A percentile compares a stretch with the other conserved stretches of the same genome.
Conservation (phyloP, 164 flowering plant species). For the Stephania cephalantha region DNA sequence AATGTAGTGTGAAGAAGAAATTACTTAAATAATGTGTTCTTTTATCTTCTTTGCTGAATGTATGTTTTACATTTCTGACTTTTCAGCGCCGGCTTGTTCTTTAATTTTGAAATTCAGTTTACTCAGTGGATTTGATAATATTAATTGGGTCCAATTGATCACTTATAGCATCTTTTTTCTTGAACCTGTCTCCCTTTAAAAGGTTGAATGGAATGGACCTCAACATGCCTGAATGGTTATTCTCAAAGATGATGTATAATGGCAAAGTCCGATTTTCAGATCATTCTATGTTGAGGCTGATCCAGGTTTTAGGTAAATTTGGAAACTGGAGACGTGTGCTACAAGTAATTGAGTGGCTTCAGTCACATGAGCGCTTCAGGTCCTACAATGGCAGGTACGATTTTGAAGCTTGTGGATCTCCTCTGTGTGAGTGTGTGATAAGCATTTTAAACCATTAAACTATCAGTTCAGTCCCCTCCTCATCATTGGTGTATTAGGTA, state of each 20-base stretch:
- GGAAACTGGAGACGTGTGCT: conserved; percentile 90
- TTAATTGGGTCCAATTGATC: not conserved
- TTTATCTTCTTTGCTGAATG: too few relatives aligned
- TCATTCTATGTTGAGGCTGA: conserved; percentile 64
- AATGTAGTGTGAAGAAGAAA: too few relatives aligned
- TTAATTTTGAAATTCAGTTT: too few relatives aligned
- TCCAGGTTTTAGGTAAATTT: conserved; percentile 71
- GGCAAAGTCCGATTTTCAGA: conserved; percentile 68
- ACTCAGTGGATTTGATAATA: too few relatives aligned
- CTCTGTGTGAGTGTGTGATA: too few relatives aligned
- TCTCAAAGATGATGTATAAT: conserved; percentile 79
- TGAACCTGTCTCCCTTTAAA: conserved; percentile 28
- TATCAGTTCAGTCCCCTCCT: conserved; percentile 4
- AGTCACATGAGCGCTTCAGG: conserved; percentile 68
- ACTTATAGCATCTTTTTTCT: conserved; percentile 9
- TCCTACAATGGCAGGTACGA: conserved; percentile 59
- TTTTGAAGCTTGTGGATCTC: not conserved
- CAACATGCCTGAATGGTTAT: conserved; percentile 82
- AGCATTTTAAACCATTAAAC: not conserved
- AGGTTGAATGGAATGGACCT: conserved; percentile 90
- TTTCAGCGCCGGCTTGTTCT: not conserved
- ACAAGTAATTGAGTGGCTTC: conserved; percentile 90
- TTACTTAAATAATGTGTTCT: too few relatives aligned
- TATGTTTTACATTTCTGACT: not conserved
- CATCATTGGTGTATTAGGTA: too few relatives aligned